Evolutionary conservation across 2,329 filamentous ascomycete species (phyloP).

Genomic region (Claviceps sp.): DNA sequence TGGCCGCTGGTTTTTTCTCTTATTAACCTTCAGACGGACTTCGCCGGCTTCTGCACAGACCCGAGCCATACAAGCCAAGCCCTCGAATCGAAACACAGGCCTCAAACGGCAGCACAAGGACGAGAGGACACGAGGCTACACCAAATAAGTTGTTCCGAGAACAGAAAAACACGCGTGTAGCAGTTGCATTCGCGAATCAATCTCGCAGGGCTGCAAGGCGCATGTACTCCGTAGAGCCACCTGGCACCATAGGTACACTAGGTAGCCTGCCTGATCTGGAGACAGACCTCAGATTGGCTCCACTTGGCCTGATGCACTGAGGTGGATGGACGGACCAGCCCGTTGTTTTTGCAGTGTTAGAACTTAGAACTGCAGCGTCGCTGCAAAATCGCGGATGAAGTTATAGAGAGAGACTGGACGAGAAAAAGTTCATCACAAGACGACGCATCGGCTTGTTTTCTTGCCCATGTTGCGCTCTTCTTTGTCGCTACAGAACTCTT

Average conservation of each 20-base stretch:
- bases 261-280: not conserved
- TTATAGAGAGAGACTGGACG: not conserved
- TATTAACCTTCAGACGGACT: not conserved
- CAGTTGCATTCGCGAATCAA: not conserved
- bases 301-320: not conserved
- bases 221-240: not conserved
- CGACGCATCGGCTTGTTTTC: no score
- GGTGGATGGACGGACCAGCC: not conserved
- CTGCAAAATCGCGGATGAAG: not conserved
- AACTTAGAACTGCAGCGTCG: no score
- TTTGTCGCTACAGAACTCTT: not conserved
- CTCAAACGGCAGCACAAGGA: not conserved
- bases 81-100: not conserved
- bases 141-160: not conserved
- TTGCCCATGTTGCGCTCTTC: no score
- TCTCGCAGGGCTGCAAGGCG: no score
- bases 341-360: not conserved
- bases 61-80: no score
- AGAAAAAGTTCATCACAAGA: not conserved
- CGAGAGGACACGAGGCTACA: not conserved
- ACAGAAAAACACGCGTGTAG: not conserved
- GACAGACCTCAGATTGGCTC: not conserved
- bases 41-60: not conserved
- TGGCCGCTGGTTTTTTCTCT: not conserved
- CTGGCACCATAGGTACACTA: not conserved